Conservation (phyloP, 2,329 filamentous ascomycete species). For the Phialophora verrucosa region DNA sequence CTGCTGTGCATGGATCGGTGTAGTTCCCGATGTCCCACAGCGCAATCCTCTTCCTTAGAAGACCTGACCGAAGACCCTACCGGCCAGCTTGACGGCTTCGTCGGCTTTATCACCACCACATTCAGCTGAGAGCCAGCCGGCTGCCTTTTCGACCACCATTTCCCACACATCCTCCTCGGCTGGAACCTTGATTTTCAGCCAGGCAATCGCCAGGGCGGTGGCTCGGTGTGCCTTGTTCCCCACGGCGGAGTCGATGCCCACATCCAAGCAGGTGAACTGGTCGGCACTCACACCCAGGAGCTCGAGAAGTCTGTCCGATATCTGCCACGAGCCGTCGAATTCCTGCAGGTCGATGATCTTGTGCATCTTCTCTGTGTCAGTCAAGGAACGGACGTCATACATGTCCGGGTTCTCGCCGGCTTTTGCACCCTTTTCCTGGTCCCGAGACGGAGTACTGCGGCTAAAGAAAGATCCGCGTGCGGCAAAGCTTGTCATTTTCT, state of each 20-base stretch:
- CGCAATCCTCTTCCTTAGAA: not conserved
- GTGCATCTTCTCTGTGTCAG: slow-evolving; percentile 44
- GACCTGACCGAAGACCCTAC: slow-evolving; percentile 1
- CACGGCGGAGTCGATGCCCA: slow-evolving; percentile 21
- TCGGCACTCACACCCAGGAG: slow-evolving; percentile 32
- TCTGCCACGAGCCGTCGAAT: slow-evolving; percentile 62
- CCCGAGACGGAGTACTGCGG: not conserved
- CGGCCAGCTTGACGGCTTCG: slow-evolving; percentile 1
- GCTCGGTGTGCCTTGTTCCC: slow-evolving; percentile 18
- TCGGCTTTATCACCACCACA: not conserved
- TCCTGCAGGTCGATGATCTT: slow-evolving; percentile 61
- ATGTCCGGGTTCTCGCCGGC: not conserved
- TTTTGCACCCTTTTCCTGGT: not conserved
- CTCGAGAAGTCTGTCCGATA: slow-evolving; percentile 40
- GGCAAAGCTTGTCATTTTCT: not conserved
- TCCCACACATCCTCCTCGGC: slow-evolving; percentile 65
- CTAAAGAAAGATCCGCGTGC: not conserved
- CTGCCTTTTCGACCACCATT: slow-evolving; percentile 66
- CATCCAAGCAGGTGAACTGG: slow-evolving; percentile 17
- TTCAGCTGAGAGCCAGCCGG: slow-evolving; percentile 52
- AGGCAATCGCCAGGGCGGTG: slow-evolving; percentile 56
- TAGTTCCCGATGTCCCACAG: not conserved
- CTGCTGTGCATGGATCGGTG: no score
- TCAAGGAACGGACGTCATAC: not conserved
- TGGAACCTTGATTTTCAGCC: slow-evolving; percentile 55